Evolutionary conservation across 2,329 filamentous ascomycete species (phyloP).

Genomic region (Alternaria sp.): DNA sequence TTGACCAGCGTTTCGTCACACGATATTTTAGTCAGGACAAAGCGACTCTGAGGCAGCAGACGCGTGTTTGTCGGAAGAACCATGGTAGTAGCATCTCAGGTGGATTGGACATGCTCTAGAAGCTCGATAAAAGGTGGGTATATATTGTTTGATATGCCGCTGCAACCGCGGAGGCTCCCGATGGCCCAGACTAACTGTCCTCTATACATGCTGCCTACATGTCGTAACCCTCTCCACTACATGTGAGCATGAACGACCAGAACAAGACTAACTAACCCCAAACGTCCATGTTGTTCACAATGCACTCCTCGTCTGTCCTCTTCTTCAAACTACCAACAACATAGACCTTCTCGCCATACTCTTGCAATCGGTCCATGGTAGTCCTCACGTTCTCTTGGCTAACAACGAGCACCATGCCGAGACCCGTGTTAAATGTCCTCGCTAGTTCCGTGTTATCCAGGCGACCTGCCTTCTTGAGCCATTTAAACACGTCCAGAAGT

Average conservation of each 20-base stretch:
- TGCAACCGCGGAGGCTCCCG: conserved; percentile 2
- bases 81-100: neutral
- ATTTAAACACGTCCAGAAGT: conserved; percentile 80
- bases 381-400: conserved; percentile 66
- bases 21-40: neutral
- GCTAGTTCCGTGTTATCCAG: conserved; percentile 82
- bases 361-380: conserved; percentile 66
- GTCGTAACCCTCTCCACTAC: neutral
- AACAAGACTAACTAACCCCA: conserved; percentile 44
- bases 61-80: neutral
- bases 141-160: conserved; percentile 16
- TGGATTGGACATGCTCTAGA: conserved; percentile 1
- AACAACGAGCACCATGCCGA: conserved; percentile 93
- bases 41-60: neutral
- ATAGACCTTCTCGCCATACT: conserved; percentile 77
- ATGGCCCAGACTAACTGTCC: conserved; percentile 4
- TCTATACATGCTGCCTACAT: neutral
- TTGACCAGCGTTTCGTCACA: neutral
- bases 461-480: conserved; percentile 78
- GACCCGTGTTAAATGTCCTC: conserved; percentile 90
- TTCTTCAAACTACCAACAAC: conserved; percentile 74
- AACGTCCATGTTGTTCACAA: conserved; percentile 66
- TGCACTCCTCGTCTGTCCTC: conserved; percentile 62
- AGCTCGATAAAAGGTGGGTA: conserved; percentile 14
- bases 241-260: neutral